A percentile compares a stretch with the other conserved stretches of the same genome.
phyloP scores from a whole-genome alignment of 441 rosid genomes.

The Gossypium lobatum region DNA sequence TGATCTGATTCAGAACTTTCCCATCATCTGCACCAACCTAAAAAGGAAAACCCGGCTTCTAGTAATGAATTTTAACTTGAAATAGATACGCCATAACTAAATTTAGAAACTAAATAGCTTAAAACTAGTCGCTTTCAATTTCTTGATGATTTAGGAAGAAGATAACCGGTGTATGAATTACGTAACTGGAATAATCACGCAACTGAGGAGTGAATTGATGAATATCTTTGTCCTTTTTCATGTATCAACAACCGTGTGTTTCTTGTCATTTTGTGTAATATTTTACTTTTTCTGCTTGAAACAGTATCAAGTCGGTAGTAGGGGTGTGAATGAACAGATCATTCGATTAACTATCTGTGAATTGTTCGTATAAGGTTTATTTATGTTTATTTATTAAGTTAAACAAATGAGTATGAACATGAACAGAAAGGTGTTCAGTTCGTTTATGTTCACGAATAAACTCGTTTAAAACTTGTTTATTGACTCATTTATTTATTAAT shows the following conservation, averaged over 20 bases:
- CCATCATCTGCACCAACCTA: constrained; percentile 89
- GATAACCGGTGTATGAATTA: not conserved
- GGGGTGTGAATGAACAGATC: too few relatives aligned
- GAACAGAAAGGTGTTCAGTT: accelerated
- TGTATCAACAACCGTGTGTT: too few relatives aligned
- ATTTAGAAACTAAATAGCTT: not conserved
- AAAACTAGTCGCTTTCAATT: not conserved
- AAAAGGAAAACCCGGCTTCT: constrained; percentile 22
- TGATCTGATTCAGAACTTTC: constrained; percentile 71
- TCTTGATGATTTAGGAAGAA: not conserved
- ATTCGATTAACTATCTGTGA: too few relatives aligned
- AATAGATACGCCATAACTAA: not conserved
- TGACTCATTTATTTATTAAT: too few relatives aligned
- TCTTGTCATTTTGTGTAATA: too few relatives aligned
- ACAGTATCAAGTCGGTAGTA: too few relatives aligned
- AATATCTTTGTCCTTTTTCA: not conserved
- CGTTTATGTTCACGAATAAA: too few relatives aligned
- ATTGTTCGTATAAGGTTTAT: too few relatives aligned
- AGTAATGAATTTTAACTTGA: constrained; percentile 10
- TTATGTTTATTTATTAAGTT: too few relatives aligned
- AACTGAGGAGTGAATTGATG: not conserved
- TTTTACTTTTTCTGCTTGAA: too few relatives aligned
- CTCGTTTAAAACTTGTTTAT: too few relatives aligned
- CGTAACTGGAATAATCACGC: constrained; percentile 1
- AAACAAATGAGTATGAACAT: too few relatives aligned